Evolutionary conservation across 148 eudicot genomes (phyloP), one percentile per base, ranked within the genome.

Genomic region (Chenopodium berlandieri): DNA sequence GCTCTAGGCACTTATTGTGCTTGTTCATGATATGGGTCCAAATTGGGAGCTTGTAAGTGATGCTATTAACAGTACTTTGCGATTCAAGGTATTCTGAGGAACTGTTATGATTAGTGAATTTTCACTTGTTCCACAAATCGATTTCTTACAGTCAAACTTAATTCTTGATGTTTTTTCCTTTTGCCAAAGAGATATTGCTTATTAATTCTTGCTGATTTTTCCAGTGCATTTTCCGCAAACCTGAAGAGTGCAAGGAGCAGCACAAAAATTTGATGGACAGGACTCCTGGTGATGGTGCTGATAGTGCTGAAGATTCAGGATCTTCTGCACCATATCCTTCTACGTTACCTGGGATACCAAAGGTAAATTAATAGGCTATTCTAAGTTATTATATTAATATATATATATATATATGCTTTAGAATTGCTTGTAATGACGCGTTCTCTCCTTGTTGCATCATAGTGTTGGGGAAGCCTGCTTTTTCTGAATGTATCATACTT

Each of bases 21-120:
- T 95, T 65, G 99, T 91, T 23, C 99, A 95, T 88, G 99, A 95
- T 87, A 85, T 95, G 90, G 99, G 99, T 85, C 99, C 99, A 64
- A 90, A 92, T 78, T 95, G 99, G 99, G 97, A 94, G 90, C 93
- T 95, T 84, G 90, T 95, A 62, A 92, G 97, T 86, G 97, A 95
- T 89, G 95, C 95, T 75, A 84, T 94, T 66, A 95, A 94, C 87
- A 86, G 89, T 86, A 92, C 92, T 79, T 86, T 96, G 87, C 92
- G 89, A 77, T 91, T 92, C 85, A 96, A 96, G 97, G 98, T 94
- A 86, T 60, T 27, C 4, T 9, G 44, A 23, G 25, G 25, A 27
- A 25, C 54, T 50, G 7, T 69, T 74, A 8, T 72, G 40, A 25
- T n/a, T 81, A 31, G 30, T 56, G 32, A 32, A 25, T 67, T 81